These are phyloP conservation scores for Phytophthora palmivora DNA, from an alignment of 352 stramenopile species.

Conservation along the genomic window DNA sequence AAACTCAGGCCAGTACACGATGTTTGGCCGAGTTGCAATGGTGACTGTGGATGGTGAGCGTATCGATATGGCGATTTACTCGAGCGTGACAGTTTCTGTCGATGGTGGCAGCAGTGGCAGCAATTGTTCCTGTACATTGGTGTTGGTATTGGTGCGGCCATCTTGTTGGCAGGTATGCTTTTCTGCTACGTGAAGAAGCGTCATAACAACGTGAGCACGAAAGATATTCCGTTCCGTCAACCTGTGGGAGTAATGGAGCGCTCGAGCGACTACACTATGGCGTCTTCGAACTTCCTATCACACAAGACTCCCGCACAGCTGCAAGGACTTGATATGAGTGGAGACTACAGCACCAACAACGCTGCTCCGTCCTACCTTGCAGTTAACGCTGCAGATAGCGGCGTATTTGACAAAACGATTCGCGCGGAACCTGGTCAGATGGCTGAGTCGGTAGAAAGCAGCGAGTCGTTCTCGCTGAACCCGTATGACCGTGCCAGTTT, in stretches of 20 bases:
- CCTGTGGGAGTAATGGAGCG: conserved; percentile 43
- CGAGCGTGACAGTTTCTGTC: conserved; percentile 66
- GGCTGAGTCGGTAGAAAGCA: conserved; percentile 30
- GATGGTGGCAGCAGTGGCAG: conserved; percentile 49
- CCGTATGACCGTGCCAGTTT: conserved; percentile 78
- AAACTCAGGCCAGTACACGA: conserved; percentile 63
- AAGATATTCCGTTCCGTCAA: conserved; percentile 81
- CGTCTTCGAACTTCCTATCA: conserved; percentile 72
- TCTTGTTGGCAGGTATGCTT: conserved; percentile 67
- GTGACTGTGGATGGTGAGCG: conserved; percentile 73
- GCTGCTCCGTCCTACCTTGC: conserved; percentile 45
- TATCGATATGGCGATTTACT: conserved; percentile 87
- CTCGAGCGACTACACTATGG: conserved; percentile 65
- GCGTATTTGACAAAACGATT: conserved; percentile 43
- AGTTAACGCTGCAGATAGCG: conserved; percentile 34
- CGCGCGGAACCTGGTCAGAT: conserved; percentile 19
- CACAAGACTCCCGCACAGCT: conserved; percentile 59
- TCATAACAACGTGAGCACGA: conserved; percentile 59
- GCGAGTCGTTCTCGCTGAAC: conserved; percentile 78
- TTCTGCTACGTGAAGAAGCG: conserved; percentile 81
- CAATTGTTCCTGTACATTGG: conserved; percentile 76
- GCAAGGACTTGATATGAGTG: conserved; percentile 40
- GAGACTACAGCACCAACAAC: conserved; percentile 49
- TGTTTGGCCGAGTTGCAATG: conserved; percentile 79
- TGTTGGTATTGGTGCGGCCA: conserved; percentile 67